Evolutionary conservation across 2,329 filamentous ascomycete genomes (phyloP).

Genomic region (Colletotrichum tropicicola): DNA sequence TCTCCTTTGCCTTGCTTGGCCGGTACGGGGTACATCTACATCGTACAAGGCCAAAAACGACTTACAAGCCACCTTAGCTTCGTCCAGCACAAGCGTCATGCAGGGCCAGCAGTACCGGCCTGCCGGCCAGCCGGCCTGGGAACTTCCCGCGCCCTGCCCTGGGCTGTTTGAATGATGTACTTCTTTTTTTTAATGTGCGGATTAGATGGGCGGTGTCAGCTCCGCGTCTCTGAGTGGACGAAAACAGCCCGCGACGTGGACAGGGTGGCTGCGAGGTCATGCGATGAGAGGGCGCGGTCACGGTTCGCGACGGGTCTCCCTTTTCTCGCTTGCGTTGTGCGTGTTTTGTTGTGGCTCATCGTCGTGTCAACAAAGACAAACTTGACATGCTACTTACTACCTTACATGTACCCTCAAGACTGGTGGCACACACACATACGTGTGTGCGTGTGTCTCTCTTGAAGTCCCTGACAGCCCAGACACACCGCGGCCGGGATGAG

Average conservation of each 20-base stretch:
- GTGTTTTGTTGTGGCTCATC: neutral
- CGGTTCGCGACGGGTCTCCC: no score
- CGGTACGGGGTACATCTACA: neutral
- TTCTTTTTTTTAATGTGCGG: neutral
- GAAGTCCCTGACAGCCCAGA: neutral
- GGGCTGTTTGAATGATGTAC: neutral
- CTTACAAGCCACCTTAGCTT: neutral
- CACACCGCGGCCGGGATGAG: neutral
- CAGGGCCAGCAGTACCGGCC: neutral
- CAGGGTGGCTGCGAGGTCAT: slow-evolving; percentile 24
- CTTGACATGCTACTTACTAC: neutral
- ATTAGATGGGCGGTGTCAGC: slow-evolving; percentile 28
- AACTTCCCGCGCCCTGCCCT: neutral
- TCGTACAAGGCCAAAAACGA: no score
- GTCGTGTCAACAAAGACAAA: neutral
- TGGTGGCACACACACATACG: no score
- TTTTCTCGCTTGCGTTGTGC: no score
- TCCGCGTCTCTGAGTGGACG: slow-evolving; percentile 15
- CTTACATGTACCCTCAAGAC: no score
- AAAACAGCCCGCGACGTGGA: slow-evolving; percentile 28
- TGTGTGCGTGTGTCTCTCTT: neutral
- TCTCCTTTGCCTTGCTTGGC: neutral
- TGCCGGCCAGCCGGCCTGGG: no score
- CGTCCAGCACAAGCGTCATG: neutral
- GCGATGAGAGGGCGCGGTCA: neutral